A percentile compares a stretch with the other conserved stretches of the same genome.
Evolutionary conservation across 768 basidiomycete species (phyloP).

Genomic region (Pisolithus sp.): DNA sequence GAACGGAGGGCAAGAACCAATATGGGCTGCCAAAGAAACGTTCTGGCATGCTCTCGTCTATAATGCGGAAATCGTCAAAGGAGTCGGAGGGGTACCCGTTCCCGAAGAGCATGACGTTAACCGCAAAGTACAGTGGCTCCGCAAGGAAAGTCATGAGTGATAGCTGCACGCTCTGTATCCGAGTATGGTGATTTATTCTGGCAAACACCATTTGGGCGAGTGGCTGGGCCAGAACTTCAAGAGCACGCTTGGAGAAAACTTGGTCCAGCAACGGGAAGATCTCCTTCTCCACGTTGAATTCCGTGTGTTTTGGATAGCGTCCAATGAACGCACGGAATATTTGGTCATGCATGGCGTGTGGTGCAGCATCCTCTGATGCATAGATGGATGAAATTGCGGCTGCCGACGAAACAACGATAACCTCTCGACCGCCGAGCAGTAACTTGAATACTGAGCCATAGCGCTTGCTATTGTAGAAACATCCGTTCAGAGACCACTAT

Average conservation of each 20-base stretch:
- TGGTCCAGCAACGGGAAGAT: slow-evolving; percentile 21
- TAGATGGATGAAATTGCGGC: slow-evolving; percentile 11
- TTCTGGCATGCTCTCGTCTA: slow-evolving; percentile 16
- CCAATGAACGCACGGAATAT: slow-evolving; percentile 8
- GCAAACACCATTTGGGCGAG: slow-evolving; percentile 12
- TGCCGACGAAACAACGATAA: slow-evolving; percentile 14
- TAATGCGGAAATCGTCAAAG: slow-evolving; percentile 16
- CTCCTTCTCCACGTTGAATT: slow-evolving; percentile 10
- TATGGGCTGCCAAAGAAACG: slow-evolving; percentile 14
- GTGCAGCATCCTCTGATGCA: neutral
- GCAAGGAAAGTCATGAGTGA: slow-evolving; percentile 13
- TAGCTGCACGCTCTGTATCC: neutral
- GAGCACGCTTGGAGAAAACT: slow-evolving; percentile 8
- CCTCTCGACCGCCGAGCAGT: slow-evolving; percentile 12
- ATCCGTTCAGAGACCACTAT: neutral
- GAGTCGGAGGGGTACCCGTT: slow-evolving; percentile 13
- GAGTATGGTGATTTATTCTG: slow-evolving; percentile 6
- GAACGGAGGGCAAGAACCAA: slow-evolving; percentile 9
- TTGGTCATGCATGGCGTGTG: slow-evolving; percentile 6
- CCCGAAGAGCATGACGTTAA: slow-evolving; percentile 16
- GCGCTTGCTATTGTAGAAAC: slow-evolving; percentile 3
- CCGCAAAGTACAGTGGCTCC: slow-evolving; percentile 13
- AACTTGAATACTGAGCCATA: slow-evolving; percentile 12
- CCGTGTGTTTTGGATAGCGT: neutral
- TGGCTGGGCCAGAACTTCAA: slow-evolving; percentile 6